Evolutionary conservation across 2,329 filamentous ascomycete genomes (phyloP).

Genomic region (Trichothecium sympodiale): DNA sequence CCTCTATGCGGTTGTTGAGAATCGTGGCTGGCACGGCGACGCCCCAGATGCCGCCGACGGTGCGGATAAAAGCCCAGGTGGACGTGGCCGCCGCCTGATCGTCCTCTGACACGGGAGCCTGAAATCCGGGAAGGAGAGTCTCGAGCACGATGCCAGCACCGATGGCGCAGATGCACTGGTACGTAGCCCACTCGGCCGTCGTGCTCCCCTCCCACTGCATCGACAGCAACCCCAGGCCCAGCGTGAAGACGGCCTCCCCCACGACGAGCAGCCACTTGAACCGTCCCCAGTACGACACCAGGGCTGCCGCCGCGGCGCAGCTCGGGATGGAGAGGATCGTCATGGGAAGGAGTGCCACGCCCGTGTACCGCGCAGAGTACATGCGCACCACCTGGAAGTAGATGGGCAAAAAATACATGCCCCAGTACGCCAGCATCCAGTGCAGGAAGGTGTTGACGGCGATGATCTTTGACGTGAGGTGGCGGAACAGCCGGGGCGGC

Average conservation of each 20-base stretch:
- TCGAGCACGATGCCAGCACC: slow-evolving; percentile 32
- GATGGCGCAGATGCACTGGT: slow-evolving; percentile 26
- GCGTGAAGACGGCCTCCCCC: slow-evolving; percentile 24
- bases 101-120: slow-evolving; percentile 20
- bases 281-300: slow-evolving; percentile 19
- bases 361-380: slow-evolving; percentile 19
- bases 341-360: slow-evolving; percentile 20
- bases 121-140: slow-evolving; percentile 30
- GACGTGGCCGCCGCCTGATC: slow-evolving; percentile 24
- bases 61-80: slow-evolving; percentile 30
- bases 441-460: slow-evolving; percentile 13
- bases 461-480: slow-evolving; percentile 11
- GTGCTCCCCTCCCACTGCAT: slow-evolving; percentile 21
- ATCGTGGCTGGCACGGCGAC: slow-evolving; percentile 30
- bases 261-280: slow-evolving; percentile 22
- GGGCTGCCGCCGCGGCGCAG: slow-evolving; percentile 13
- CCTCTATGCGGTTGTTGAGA: slow-evolving; percentile 18
- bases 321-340: slow-evolving; percentile 17
- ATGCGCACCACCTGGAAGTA: slow-evolving; percentile 33
- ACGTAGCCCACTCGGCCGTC: slow-evolving; percentile 23
- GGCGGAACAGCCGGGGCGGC: slow-evolving; percentile 10
- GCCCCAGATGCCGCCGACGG: slow-evolving; percentile 32
- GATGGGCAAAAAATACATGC: slow-evolving; percentile 29
- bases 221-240: slow-evolving; percentile 29
- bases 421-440: slow-evolving; percentile 19